These are phyloP conservation scores for Plasmodium knowlesi DNA, from an alignment of 169 alveolate genomes.

Conservation along the genomic window DNA sequence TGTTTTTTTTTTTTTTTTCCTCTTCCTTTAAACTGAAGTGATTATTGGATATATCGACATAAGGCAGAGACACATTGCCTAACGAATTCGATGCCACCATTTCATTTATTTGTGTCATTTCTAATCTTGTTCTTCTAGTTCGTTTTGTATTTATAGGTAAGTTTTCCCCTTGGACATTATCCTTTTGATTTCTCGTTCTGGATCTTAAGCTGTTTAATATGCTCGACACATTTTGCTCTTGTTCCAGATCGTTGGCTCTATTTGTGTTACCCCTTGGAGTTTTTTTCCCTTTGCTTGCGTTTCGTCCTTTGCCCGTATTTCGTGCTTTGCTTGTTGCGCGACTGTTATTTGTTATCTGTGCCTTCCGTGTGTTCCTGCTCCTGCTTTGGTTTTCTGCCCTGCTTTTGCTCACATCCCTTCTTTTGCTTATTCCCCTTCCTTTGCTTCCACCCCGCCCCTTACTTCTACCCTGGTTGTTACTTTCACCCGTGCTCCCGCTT, in stretches of 20 bases:
- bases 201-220: background rate
- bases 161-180: background rate
- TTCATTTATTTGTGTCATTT: background rate
- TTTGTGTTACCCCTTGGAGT: background rate
- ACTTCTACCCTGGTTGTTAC: background rate
- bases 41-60: background rate
- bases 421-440: background rate
- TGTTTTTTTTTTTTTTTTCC: conserved; percentile 4
- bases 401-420: background rate
- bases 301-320: background rate
- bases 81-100: background rate
- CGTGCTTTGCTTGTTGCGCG: background rate
- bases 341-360: background rate
- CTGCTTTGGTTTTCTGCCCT: background rate
- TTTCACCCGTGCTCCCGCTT: background rate
- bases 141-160: background rate
- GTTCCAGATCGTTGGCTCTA: background rate
- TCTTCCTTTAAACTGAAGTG: conserved; percentile 19
- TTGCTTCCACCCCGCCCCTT: background rate
- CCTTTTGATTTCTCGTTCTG: background rate
- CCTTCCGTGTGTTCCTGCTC: background rate
- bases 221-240: background rate
- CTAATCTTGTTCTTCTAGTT: background rate
- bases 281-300: background rate
- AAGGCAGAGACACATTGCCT: background rate